Base-by-base conservation (phyloP, 2,329 filamentous ascomycete species). In the Meredithiella fracta region DNA sequence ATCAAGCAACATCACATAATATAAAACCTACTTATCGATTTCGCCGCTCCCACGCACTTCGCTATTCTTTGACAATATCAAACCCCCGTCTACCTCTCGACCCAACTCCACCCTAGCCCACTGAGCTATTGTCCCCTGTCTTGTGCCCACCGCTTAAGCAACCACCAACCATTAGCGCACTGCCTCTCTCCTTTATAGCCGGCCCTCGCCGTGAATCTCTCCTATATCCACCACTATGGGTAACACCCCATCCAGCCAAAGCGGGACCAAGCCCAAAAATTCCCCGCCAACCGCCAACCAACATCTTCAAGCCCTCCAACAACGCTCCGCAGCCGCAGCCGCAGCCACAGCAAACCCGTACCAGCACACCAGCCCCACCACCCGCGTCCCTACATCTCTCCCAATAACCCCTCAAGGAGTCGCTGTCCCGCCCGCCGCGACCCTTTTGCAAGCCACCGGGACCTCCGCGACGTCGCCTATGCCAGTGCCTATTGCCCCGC, bases 371-470 rank as follows among this genome's bases (percentile, higher is more conserved):
- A 42, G 17, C 38, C 38, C 38, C 38, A n/a, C 62, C 62, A 57
- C 40, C 22, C 34, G 58, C 51, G 34, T 47, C 71, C 76, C 59
- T 11, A 5, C 29, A 6, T 52, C 50, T 7, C 72, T 76, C 60
- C 76, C 78, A 61, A 70, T 72, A 60, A 70, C 73, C 59, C 75
- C 77, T 61, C 73, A 76, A 61, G 75, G 73, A 58, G 74, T 74
- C 62, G 79, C 76, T 56, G 78, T 78, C 51, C 79, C 79, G 58
- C 29, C 50, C 9, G 79, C 82, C 67, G 73, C 76, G 54, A 81
- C 79, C 53, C 73, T 79, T 60, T 74, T 78, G 61, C 77, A 79
- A 66, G 79, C 78, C 53, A 73, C 76, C 57, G 77, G 77, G 62
- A 78, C 75, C 57, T 77, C 74, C 60, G 70, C 70, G 59, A 69